These are phyloP conservation scores for Tricharina praecox DNA, from an alignment of 495 filamentous ascomycete species.

Conservation along the genomic window DNA sequence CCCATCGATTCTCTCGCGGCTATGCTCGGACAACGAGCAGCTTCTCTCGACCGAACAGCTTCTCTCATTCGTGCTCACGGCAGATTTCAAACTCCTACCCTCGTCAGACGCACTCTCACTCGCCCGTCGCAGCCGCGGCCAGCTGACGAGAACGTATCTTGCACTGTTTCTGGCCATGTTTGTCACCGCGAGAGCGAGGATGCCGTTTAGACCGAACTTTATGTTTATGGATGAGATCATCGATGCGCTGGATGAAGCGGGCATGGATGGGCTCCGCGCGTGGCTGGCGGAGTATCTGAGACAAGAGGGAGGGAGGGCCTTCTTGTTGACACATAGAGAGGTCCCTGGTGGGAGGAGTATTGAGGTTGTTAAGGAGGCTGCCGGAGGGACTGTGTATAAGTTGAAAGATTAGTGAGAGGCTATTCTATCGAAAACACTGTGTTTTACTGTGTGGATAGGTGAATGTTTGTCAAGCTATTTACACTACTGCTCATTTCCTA, in stretches of 20 bases:
- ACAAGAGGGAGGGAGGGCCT: not conserved
- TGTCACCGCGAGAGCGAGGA: not conserved
- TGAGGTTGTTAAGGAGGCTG: not conserved
- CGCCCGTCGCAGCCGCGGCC: not conserved
- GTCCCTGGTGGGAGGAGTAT: not conserved
- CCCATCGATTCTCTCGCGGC: not conserved
- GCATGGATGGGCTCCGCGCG: constrained; percentile 1
- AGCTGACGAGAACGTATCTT: constrained; percentile 2
- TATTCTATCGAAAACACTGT: no score
- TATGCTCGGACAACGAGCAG: not conserved
- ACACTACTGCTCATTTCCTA: no score
- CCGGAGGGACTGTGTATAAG: not conserved
- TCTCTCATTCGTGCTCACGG: not conserved
- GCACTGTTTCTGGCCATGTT: constrained; percentile 6
- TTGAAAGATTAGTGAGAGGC: not conserved
- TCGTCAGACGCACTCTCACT: not conserved
- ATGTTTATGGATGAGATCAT: constrained; percentile 7
- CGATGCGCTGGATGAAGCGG: constrained; percentile 5
- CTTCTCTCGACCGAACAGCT: not conserved
- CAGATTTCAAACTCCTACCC: constrained; percentile 1
- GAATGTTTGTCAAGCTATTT: no score
- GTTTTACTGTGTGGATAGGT: no score
- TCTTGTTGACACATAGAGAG: constrained; percentile 7
- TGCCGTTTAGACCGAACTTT: constrained; percentile 3
- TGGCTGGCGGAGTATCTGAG: constrained; percentile 2